Percentiles rank a stretch among this genome's conserved stretches.
phyloP scores from a whole-genome alignment of 2,329 filamentous ascomycete species.

The Chaetomium strumarium region DNA sequence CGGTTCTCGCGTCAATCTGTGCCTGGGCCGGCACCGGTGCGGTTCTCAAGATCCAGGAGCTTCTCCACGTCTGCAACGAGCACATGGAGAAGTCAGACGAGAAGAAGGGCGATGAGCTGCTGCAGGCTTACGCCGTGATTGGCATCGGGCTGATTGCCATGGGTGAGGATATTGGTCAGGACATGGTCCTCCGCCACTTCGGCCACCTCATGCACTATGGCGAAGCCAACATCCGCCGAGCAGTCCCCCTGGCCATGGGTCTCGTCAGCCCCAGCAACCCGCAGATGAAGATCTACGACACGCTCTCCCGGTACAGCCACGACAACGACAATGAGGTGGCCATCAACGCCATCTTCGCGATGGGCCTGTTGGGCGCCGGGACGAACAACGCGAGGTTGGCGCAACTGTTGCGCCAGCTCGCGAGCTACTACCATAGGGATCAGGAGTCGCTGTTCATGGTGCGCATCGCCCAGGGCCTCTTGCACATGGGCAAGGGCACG shows the following conservation, averaged over 20 bases:
- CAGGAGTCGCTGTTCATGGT: constrained; percentile 98
- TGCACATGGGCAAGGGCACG: constrained; percentile 99
- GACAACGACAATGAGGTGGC: constrained; percentile 98
- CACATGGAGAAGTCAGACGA: constrained; percentile 91
- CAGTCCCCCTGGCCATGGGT: constrained; percentile 93
- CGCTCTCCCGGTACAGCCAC: constrained; percentile 92
- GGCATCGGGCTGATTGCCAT: constrained; percentile 92
- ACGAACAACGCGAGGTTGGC: constrained; percentile 97
- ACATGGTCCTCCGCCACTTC: constrained; percentile 97
- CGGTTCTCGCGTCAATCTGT: constrained; percentile 90
- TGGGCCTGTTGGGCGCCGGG: constrained; percentile 93
- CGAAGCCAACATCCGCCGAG: constrained; percentile 92
- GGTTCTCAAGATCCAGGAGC: constrained; percentile 92
- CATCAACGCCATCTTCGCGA: constrained; percentile 97
- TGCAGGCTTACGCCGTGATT: constrained; percentile 93
- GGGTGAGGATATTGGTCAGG: constrained; percentile 97
- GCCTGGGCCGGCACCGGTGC: constrained; percentile 97
- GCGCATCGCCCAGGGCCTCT: constrained; percentile 89
- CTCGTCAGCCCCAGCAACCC: constrained; percentile 96
- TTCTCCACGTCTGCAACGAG: constrained; percentile 97
- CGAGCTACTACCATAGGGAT: constrained; percentile 96
- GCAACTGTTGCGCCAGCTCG: constrained; percentile 87
- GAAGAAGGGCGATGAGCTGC: constrained; percentile 89
- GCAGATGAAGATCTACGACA: constrained; percentile 99
- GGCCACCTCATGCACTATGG: constrained; percentile 99